These are phyloP conservation scores for Melanomma pulvis-pyrius DNA, from an alignment of 495 filamentous ascomycete species.

Conservation along the genomic window DNA sequence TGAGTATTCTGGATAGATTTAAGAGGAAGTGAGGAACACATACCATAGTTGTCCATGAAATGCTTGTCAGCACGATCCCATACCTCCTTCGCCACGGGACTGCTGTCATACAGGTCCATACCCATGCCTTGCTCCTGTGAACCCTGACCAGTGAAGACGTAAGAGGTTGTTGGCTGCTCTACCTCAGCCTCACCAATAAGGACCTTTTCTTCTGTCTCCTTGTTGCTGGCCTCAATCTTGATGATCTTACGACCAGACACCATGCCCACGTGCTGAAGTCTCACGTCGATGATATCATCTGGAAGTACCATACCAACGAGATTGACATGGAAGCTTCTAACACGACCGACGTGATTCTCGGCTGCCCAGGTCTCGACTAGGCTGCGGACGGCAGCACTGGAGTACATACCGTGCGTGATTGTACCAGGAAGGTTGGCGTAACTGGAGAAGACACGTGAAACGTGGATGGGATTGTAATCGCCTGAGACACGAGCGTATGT, in stretches of 20 bases:
- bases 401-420: constrained; percentile 99
- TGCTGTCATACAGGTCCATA: constrained; percentile 96
- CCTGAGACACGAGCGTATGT: constrained; percentile 96
- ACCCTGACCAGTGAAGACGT: constrained; percentile 98
- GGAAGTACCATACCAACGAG: constrained; percentile 98
- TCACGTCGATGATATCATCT: constrained; percentile 91
- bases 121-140: constrained; percentile 99
- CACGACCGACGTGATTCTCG: constrained; percentile 96
- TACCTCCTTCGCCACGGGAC: constrained; percentile 90
- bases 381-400: constrained; percentile 94
- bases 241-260: constrained; percentile 97
- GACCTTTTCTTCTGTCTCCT: constrained; percentile 93
- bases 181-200: constrained; percentile 94
- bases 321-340: constrained; percentile 92
- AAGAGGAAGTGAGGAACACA: constrained; percentile 37
- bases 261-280: constrained; percentile 96
- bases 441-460: constrained; percentile 90
- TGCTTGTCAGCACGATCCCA: constrained; percentile 98
- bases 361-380: constrained; percentile 99
- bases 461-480: constrained; percentile 98
- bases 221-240: constrained; percentile 92
- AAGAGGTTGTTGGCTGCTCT: constrained; percentile 95
- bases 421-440: constrained; percentile 95
- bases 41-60: constrained; percentile 98
- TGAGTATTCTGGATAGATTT: background rate